Base-by-base conservation (phyloP, 78 protist species). In the Emiliania huxleyi region DNA sequence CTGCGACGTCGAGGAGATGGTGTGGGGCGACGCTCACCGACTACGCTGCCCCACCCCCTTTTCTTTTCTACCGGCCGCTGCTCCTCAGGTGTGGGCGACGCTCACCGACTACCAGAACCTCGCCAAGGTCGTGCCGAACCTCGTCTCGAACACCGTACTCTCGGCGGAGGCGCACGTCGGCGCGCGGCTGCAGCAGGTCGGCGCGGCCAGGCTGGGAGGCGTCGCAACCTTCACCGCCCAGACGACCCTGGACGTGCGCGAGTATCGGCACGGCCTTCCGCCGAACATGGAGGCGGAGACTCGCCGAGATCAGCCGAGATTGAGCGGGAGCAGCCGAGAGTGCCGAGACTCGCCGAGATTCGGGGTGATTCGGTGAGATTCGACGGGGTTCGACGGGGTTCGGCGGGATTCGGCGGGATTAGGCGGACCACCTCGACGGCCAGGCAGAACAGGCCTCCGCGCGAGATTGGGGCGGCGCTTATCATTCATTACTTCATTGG, bases 111-210 rank as follows among this genome's bases (percentile, higher is more conserved):
- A 52, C 15, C 62, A 8, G 15, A 52, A 15, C 33, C 18, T 69
- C n/a, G 75, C 12, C 3, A 4, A 69, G 38, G 75, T 15, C 23
- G 81, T 71, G 81, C 81, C 81, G 1, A 71, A 71, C 42, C 81
- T 71, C 29, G 42, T 71, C 19, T 2, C 18, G 8, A 71, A 71
- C 81, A 3, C 11, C 15, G 81, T 71, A 40, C 33, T 71, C 81
- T 5, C 3, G 42, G 1, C 19, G 33, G 1, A 2, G 33, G 19
- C 18, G 15, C 40, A 37, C 81, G 81, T 19, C 42, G 81, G 81
- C 81, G 81, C 81, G 42, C 81, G 81, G 81, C 42, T 71, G 42
- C 37, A 15, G 81, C 81, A 71, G 42, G 81, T 52, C 62, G 62
- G 62, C 8, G 62, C 62, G 62, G 62, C 62, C 29, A 19, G n/a